Conservation (phyloP, 2,329 filamentous ascomycete species). For the Colletotrichum costaricense region DNA sequence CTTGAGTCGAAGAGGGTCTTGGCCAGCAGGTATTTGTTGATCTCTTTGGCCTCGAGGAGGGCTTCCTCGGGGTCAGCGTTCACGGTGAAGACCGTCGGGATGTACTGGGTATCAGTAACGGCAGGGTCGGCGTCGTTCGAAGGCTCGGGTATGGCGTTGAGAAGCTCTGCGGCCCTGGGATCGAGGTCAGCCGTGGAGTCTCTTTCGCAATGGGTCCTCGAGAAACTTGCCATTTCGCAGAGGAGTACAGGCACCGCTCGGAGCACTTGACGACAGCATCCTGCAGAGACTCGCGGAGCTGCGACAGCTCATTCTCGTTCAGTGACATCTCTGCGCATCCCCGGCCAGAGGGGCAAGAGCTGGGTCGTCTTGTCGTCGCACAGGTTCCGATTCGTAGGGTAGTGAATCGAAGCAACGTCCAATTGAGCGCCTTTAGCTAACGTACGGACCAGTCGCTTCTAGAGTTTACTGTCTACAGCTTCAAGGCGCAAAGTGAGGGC, state of each 20-base stretch:
- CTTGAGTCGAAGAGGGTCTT: constrained; percentile 96
- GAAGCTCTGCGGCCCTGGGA: constrained; percentile 89
- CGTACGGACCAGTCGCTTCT: background rate
- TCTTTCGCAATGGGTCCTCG: background rate
- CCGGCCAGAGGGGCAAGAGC: background rate
- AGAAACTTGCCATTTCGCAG: constrained; percentile 84
- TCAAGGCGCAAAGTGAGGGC: background rate
- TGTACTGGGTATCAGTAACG: constrained; percentile 49
- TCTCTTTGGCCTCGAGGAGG: constrained; percentile 80
- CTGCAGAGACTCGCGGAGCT: constrained; percentile 81
- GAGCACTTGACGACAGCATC: constrained; percentile 91
- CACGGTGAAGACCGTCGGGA: constrained; percentile 61
- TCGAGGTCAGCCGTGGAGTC: constrained; percentile 28
- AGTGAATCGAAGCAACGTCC: background rate
- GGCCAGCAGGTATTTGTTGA: constrained; percentile 86
- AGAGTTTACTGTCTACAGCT: background rate
- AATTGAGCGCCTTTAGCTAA: background rate
- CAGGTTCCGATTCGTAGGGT: background rate
- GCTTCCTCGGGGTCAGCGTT: constrained; percentile 79
- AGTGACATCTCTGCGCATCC: constrained; percentile 58
- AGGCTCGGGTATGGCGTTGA: constrained; percentile 80
- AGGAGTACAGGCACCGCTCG: constrained; percentile 94
- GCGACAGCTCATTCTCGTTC: constrained; percentile 66
- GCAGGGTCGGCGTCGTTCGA: constrained; percentile 64
- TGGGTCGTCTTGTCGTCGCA: background rate